These are phyloP conservation scores for Fistulifera pelliculosa DNA, from an alignment of 108 stramenopile genomes.

Conservation along the genomic window DNA sequence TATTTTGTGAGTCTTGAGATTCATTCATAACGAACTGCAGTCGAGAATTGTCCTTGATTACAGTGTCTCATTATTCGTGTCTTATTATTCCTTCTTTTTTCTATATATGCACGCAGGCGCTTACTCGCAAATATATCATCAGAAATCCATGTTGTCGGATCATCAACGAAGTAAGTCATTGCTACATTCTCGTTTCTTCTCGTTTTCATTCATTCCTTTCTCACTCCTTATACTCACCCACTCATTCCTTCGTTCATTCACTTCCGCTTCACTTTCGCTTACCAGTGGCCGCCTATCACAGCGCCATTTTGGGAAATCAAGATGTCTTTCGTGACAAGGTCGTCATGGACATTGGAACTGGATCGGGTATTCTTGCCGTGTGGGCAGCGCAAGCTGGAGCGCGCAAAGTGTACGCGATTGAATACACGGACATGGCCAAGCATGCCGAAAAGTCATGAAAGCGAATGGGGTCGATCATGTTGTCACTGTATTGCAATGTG, in stretches of 20 bases:
- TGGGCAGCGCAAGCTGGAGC: slow-evolving; percentile 98
- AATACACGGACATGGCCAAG: slow-evolving; percentile 97
- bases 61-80: too few species aligned
- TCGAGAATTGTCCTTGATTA: too few species aligned
- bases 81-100: too few species aligned
- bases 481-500: slow-evolving; percentile 94
- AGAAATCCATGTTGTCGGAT: slow-evolving; percentile 98
- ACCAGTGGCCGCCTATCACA: slow-evolving; percentile 89
- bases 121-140: slow-evolving; percentile 96
- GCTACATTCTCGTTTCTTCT: too few species aligned
- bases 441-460: slow-evolving; percentile 86
- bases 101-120: too few species aligned
- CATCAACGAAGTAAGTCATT: slow-evolving; percentile 54
- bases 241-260: too few species aligned
- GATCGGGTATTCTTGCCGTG: slow-evolving; percentile 92
- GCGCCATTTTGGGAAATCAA: slow-evolving; percentile 90
- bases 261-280: too few species aligned
- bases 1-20: slow-evolving; percentile 70
- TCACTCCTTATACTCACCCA: too few species aligned
- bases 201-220: too few species aligned
- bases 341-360: slow-evolving; percentile 98
- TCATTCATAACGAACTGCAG: too few species aligned
- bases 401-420: slow-evolving; percentile 85
- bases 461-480: slow-evolving; percentile 88
- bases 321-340: slow-evolving; percentile 92